Base-by-base conservation (phyloP, 768 basidiomycete genomes). In the Arthromyces matolae region DNA sequence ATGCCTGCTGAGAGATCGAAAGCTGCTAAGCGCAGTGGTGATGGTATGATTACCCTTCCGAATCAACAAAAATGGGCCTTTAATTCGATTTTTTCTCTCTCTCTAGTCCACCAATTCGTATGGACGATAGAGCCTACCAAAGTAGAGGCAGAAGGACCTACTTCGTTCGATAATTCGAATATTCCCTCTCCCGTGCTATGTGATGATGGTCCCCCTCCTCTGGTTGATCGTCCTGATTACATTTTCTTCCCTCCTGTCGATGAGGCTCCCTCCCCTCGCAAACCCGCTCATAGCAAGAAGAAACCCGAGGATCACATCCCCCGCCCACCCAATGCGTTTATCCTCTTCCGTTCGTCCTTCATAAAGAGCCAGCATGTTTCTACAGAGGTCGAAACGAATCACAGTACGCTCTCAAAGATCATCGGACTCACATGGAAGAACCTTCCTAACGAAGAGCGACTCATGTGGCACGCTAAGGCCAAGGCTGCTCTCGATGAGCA, bases 321-420 rank as follows among this genome's bases (percentile, higher is more conserved):
- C 14, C 85, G 88, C 34, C 88, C 88, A 1, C 86, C 88, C 2
- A 90, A 91, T 59, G 89, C 88, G 20, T 91, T 91, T 69, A 91
- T 90, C 60, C 77, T 91, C 58, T 91, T 90, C 73, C 83, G 88
- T 52, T 86, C 86, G 0, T 83, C 84, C 0, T 89, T 89, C 66
- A 86, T 89, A 64, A 86, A 86, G 68, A 77, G 72, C 56, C 83
- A 86, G 57, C 84, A 85, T 56, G 86, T 90, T 54, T 81, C 86
- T 8, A 79, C 83, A 7, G 80, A 77, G 42, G 82, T 89, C 50
- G 88, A 90, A 71, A 86, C 85, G 24, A 89, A 86, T 62, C 88
- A 89, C 68, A 84, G 83, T 56, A 89, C 88, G 3, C 71, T 90
- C 14, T 89, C 86, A 12, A 89, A 88, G 77, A 90, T 89, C 60